Base-by-base conservation (phyloP, 441 rosid species). In the Codiaeum variegatum region DNA sequence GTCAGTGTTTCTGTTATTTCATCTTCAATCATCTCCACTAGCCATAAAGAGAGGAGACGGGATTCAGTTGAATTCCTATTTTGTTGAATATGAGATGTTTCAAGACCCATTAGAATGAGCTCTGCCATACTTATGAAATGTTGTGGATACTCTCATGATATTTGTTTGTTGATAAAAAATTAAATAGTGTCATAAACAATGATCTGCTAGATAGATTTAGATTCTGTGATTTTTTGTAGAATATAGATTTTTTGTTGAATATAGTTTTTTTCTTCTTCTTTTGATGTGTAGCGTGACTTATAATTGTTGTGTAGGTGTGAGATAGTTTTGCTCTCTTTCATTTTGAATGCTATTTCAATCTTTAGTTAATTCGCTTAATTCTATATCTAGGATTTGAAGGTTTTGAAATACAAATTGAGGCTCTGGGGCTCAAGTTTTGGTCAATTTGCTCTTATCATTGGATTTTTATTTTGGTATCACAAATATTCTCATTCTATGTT, bases 21-120 rank as follows among this genome's bases (percentile, higher is more conserved):
- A 38, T 52, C 21, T 34, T 1, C 19, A 9, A 49, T 12, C 18
- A 55, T 23, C 61, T 18, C 23, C 13, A 31, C 21, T n/a, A 64
- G 28, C 54, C 55, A 47, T 38, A 61, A 23, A 21, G 60, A 21
- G 47, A 52, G 29, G 23, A 26, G 36, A 40, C 62, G 66, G n/a
- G 62, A 49, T 73, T 73, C 21, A 64, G 21, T 47, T 49, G 31
- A 38, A 23, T 32, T 34, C 49, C 51, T 34, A 18, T 72, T 49
- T 18, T 13, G 51, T 34, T 55, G 36, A 26, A 29, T 29, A 51
- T 63, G 62, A 47, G 31, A 44, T 29, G 24, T 49, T 71, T 36
- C 28, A 28, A 58, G 29, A 15, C 32, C 26, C 47, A n/a, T 60
- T 29, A n/a, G 16, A 24, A 8, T 1, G 16, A 34, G 34, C 51